phyloP scores from a whole-genome alignment of 768 basidiomycete genomes.

The Psilocybe azurescens region DNA sequence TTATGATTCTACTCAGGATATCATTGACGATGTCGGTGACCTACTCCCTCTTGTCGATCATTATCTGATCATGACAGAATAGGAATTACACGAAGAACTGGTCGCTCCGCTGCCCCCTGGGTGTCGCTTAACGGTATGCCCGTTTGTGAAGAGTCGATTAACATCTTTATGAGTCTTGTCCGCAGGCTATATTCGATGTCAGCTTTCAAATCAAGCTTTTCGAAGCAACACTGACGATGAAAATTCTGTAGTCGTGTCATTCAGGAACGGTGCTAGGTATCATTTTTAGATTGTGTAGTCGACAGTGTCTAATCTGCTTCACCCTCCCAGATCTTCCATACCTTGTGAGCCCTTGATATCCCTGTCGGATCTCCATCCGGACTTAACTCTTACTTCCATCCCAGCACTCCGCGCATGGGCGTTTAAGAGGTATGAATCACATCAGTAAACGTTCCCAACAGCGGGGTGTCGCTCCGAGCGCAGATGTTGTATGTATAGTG shows the following conservation, averaged over 20 bases:
- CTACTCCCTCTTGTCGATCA: background rate
- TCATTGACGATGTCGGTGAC: slow-evolving; percentile 66
- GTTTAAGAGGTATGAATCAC: slow-evolving; percentile 47
- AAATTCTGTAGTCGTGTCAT: slow-evolving; percentile 43
- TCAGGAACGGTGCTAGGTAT: slow-evolving; percentile 58
- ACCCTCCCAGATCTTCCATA: slow-evolving; percentile 49
- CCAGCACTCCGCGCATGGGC: slow-evolving; percentile 63
- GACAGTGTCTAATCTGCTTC: background rate
- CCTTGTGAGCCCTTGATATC: slow-evolving; percentile 33
- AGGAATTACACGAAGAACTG: slow-evolving; percentile 56
- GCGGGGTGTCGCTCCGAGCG: slow-evolving; percentile 57
- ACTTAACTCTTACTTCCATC: background rate
- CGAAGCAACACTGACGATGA: background rate
- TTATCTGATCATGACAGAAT: background rate
- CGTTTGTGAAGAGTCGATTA: slow-evolving; percentile 9
- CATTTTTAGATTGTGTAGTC: background rate
- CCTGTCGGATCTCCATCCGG: background rate
- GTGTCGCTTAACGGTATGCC: slow-evolving; percentile 52
- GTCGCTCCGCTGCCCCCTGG: slow-evolving; percentile 49
- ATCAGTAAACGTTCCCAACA: slow-evolving; percentile 39
- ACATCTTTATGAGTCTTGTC: background rate
- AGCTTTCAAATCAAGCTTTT: slow-evolving; percentile 16
- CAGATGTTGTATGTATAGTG: slow-evolving; percentile 62
- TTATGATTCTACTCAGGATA: slow-evolving; percentile 74
- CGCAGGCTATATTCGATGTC: slow-evolving; percentile 59